Evolutionary conservation across 129 eudicot species (phyloP).

Genomic region (Centella asiatica): DNA sequence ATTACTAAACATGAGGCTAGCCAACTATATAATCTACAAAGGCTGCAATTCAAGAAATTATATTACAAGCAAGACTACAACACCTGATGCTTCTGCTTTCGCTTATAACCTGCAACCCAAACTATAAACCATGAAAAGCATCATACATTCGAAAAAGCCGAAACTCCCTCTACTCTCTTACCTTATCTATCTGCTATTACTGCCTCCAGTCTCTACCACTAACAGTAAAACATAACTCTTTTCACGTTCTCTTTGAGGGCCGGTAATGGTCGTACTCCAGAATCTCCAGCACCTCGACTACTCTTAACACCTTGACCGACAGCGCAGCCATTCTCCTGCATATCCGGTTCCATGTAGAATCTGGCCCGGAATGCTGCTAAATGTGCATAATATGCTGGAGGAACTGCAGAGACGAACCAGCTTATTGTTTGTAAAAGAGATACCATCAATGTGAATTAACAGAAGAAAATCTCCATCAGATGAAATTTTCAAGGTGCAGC

Average conservation of each 20-base stretch:
- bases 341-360: conserved; percentile 59
- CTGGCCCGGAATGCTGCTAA: conserved; percentile 77
- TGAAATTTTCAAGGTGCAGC: too few species aligned
- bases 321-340: conserved; percentile 28
- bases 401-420: conserved; percentile 35
- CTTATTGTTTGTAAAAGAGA: not conserved
- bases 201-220: not conserved
- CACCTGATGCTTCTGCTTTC: not conserved
- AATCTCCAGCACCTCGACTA: conserved; percentile 28
- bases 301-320: conserved; percentile 20
- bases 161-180: not conserved
- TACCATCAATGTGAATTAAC: too few species aligned
- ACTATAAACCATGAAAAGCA: not conserved
- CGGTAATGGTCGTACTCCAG: conserved; percentile 50
- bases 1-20: not conserved
- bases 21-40: not conserved
- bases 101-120: conserved; percentile 1
- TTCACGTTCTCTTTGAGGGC: conserved; percentile 71
- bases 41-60: conserved; percentile 3
- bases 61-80: not conserved
- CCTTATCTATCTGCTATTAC: not conserved
- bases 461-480: too few species aligned
- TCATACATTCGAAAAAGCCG: not conserved
- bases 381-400: conserved; percentile 78
- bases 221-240: conserved; percentile 73